phyloP scores from a whole-genome alignment of 2,329 filamentous ascomycete genomes.

The Talaromyces albobiverticillius region DNA sequence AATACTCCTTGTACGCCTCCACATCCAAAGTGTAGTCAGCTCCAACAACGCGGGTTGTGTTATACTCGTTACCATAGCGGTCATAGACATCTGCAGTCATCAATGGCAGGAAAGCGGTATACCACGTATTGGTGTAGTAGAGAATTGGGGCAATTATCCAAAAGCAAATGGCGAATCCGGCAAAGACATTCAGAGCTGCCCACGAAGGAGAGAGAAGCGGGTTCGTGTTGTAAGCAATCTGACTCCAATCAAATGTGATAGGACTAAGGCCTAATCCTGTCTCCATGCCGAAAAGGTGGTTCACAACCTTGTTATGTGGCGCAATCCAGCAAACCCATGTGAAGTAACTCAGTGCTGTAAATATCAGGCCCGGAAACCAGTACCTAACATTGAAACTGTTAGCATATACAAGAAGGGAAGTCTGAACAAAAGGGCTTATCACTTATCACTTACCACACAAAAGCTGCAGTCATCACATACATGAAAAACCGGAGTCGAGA shows the following conservation, averaged over 20 bases:
- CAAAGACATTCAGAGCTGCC: slow-evolving; percentile 34
- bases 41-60: slow-evolving; percentile 57
- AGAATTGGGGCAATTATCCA: slow-evolving; percentile 30
- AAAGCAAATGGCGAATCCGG: slow-evolving; percentile 25
- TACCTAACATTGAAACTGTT: slow-evolving; percentile 35
- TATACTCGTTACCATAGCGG: slow-evolving; percentile 58
- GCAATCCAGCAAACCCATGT: slow-evolving; percentile 51
- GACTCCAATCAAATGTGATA: slow-evolving; percentile 34
- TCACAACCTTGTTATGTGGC: slow-evolving; percentile 46
- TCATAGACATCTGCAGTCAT: slow-evolving; percentile 58
- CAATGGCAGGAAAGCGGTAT: slow-evolving; percentile 57
- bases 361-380: slow-evolving; percentile 53
- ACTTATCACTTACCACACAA: slow-evolving; percentile 20
- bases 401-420: background rate
- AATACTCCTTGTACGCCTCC: slow-evolving; percentile 60
- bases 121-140: slow-evolving; percentile 50
- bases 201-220: slow-evolving; percentile 30
- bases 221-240: slow-evolving; percentile 32
- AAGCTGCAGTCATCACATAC: slow-evolving; percentile 27
- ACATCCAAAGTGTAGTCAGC: slow-evolving; percentile 54
- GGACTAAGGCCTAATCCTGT: slow-evolving; percentile 29
- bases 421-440: no score
- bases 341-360: slow-evolving; percentile 49
- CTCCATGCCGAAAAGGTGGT: slow-evolving; percentile 45
- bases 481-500: slow-evolving; percentile 38